Conservation (phyloP, 2,329 filamentous ascomycete genomes). For the Verticillium tricorpus region DNA sequence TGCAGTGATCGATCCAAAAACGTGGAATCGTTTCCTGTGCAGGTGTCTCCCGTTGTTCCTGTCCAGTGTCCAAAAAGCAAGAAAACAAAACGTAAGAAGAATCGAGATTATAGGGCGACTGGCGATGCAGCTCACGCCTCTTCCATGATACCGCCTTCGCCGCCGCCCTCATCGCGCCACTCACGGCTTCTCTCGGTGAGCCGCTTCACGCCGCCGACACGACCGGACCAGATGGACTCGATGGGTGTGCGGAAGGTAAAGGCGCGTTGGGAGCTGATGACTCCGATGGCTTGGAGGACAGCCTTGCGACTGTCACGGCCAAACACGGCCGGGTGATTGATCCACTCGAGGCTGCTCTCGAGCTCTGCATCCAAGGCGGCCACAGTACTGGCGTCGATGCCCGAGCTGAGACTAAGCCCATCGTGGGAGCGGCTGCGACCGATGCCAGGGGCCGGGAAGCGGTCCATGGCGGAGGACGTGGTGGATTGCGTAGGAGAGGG, state of each 20-base stretch:
- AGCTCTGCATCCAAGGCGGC: constrained; percentile 86
- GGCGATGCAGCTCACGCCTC: constrained; percentile 36
- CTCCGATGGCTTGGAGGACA: constrained; percentile 91
- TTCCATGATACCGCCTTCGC: constrained; percentile 61
- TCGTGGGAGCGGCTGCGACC: constrained; percentile 51
- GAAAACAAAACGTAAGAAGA: background rate
- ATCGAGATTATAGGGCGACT: background rate
- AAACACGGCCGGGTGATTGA: constrained; percentile 93
- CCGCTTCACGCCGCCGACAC: constrained; percentile 75
- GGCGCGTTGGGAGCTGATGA: constrained; percentile 89
- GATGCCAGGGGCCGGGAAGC: constrained; percentile 33
- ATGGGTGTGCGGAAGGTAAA: constrained; percentile 91
- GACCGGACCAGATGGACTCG: constrained; percentile 82
- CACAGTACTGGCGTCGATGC: constrained; percentile 82
- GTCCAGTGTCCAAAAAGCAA: background rate
- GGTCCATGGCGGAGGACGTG: constrained; percentile 46
- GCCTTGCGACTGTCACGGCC: constrained; percentile 91
- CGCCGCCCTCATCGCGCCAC: constrained; percentile 84
- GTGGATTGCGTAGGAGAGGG: constrained; percentile 36
- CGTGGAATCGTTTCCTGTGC: background rate
- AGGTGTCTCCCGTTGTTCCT: background rate
- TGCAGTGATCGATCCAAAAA: background rate
- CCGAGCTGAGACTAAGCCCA: constrained; percentile 56
- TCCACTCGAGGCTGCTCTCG: constrained; percentile 91
- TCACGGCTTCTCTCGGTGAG: constrained; percentile 81